Base-by-base conservation (phyloP, 331 rosid genomes). In the Acacia concinna region DNA sequence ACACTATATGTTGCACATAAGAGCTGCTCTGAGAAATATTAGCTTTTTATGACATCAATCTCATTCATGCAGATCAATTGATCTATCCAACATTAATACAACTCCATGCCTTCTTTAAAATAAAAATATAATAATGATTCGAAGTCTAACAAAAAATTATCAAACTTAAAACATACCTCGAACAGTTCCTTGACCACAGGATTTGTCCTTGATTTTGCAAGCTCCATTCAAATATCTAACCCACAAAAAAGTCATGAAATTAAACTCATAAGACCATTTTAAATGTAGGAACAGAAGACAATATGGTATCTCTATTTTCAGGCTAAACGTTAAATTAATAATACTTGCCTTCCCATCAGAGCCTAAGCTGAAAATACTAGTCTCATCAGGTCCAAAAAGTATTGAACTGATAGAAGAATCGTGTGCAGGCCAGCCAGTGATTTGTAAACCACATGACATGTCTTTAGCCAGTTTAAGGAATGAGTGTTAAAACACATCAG, bases 351-450 rank as follows among this genome's bases (percentile, higher is more conserved):
- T 91, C 73, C 99, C 97, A 79, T 95, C 96, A 62, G 88, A 85
- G 21, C 99, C 99, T 76, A 95, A 83, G 84, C 97, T 95, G 81
- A 95, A 95, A 82, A 92, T 93, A 86, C 97, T 95, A 14, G 99
- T 95, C 84, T 95, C 99, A 82, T 95, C 97, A 5, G 99, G 97
- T 80, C 99, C 99, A 77, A 95, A 91, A 81, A 95, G 88, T 81
- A 95, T 86, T 51, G 97, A 95, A 86, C 88, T 91, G 84, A 95
- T 90, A 49, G 96, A 94, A 83, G 97, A 86, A 87, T 95, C 97
- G 83, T 95, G 99, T 11, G 99, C 99, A 78, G 97, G 97, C 99
- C 99, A 95, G 68, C 99, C 99, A 31, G 97, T 95, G 81, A 95
- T 93, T 93, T 92, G 99, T 75, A 91, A 81, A 85, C 97, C 91